Percentiles rank a stretch among this genome's conserved stretches.
Evolutionary conservation across 2,329 filamentous ascomycete species (phyloP).

Genomic region (Cytospora schulzeri): DNA sequence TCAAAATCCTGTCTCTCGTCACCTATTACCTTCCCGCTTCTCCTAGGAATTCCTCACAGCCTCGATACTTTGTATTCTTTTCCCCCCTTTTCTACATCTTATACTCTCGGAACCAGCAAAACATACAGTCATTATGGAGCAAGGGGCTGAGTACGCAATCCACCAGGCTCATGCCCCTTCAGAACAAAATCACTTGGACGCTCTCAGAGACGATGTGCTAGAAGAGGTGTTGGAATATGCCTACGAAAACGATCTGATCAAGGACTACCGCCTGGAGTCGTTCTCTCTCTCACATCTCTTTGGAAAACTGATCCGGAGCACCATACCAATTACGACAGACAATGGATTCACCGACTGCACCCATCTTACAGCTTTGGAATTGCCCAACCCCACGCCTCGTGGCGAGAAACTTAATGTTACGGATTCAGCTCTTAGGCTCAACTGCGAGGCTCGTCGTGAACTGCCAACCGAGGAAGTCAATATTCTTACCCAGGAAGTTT

Average conservation of each 20-base stretch:
- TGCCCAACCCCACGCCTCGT: background rate
- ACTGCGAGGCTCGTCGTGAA: constrained; percentile 9
- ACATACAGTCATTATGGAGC: background rate
- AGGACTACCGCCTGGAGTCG: constrained; percentile 21
- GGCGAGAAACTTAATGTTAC: background rate
- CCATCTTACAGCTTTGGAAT: constrained; percentile 11
- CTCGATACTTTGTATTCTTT: background rate
- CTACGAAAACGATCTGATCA: constrained; percentile 20
- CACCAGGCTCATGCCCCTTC: background rate
- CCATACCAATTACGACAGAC: constrained; percentile 11
- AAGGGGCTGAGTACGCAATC: background rate
- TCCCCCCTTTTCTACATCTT: background rate
- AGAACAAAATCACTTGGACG: background rate
- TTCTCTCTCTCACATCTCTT: constrained; percentile 24
- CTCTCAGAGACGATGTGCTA: background rate
- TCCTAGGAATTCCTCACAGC: background rate
- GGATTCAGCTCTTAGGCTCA: constrained; percentile 9
- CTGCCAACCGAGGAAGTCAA: constrained; percentile 17
- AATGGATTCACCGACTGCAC: constrained; percentile 19
- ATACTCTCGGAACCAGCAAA: background rate
- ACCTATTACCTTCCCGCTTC: background rate
- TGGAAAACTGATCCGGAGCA: constrained; percentile 9
- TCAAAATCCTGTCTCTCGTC: background rate
- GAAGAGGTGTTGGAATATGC: constrained; percentile 20
- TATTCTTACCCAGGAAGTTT: constrained; percentile 7